Evolutionary conservation across 208 protist species (phyloP).

Genomic region (Wallacemonas sp.): DNA sequence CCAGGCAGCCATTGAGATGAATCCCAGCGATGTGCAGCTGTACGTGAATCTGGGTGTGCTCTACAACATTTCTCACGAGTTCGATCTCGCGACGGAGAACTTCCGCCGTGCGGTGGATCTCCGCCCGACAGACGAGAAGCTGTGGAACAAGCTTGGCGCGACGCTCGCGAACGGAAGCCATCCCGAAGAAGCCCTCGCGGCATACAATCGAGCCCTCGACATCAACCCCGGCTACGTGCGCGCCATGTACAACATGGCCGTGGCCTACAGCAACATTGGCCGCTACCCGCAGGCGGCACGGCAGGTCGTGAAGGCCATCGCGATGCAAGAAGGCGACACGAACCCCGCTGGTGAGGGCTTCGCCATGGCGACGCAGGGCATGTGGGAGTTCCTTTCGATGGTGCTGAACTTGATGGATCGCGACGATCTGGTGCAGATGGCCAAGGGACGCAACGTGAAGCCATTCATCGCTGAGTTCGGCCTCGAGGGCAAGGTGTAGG

Average conservation of each 20-base stretch:
- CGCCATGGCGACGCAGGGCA: conserved; percentile 41
- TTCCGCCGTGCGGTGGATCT: conserved; percentile 76
- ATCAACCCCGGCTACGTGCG: conserved; percentile 89
- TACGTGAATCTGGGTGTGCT: conserved; percentile 80
- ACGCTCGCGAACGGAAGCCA: conserved; percentile 82
- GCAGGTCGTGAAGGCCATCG: conserved; percentile 75
- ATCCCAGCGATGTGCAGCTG: conserved; percentile 67
- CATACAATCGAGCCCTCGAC: conserved; percentile 84
- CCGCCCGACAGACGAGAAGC: conserved; percentile 57
- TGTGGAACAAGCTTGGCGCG: conserved; percentile 93
- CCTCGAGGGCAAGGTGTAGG: conserved; percentile 67
- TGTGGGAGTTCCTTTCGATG: conserved; percentile 90
- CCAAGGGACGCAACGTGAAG: conserved; percentile 52
- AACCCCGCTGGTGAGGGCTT: conserved; percentile 57
- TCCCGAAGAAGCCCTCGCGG: conserved; percentile 72
- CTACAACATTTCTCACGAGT: conserved; percentile 82
- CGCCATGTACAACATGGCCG: conserved; percentile 89
- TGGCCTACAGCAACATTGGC: conserved; percentile 81
- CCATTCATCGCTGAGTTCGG: conserved; percentile 78
- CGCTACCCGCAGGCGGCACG: conserved; percentile 62
- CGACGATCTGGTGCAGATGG: conserved; percentile 72
- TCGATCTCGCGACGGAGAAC: conserved; percentile 65
- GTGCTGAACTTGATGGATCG: conserved; percentile 82
- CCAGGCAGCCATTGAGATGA: conserved; percentile 73
- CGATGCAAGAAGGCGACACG: conserved; percentile 68